Conservation (phyloP, 2,329 filamentous ascomycete species). For the Clonostachys rhizophaga region DNA sequence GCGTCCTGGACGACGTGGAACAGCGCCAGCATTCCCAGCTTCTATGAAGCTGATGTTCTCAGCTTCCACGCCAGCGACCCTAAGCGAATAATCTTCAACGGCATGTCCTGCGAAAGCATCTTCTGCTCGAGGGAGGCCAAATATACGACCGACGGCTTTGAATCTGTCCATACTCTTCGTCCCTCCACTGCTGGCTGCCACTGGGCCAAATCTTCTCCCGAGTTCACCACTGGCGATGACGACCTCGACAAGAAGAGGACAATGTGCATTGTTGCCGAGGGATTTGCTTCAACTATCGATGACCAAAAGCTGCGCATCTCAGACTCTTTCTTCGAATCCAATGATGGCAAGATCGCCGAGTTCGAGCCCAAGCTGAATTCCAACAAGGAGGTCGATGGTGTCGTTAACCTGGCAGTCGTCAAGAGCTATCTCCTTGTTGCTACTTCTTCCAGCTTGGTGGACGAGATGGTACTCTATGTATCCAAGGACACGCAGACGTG, state of each 20-base stretch:
- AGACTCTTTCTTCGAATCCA: conserved; percentile 71
- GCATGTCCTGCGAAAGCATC: conserved; percentile 61
- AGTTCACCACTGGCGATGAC: conserved; percentile 66
- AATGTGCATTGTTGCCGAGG: conserved; percentile 74
- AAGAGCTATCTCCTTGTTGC: conserved; percentile 87
- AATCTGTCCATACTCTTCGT: conserved; percentile 61
- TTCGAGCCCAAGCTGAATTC: conserved; percentile 75
- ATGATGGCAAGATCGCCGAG: conserved; percentile 46
- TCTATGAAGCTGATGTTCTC: conserved; percentile 48
- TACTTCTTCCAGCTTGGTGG: conserved; percentile 71
- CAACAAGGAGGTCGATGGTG: conserved; percentile 69
- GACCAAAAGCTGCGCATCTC: conserved; percentile 78
- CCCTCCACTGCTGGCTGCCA: conserved; percentile 70
- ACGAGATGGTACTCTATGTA: conserved; percentile 89
- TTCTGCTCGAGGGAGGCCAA: conserved; percentile 59
- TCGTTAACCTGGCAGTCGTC: conserved; percentile 76
- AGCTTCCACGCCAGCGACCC: conserved; percentile 80
- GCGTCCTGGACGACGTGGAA: conserved; percentile 75
- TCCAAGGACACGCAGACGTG: conserved; percentile 79
- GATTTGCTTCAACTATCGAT: conserved; percentile 64
- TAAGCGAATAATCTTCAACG: conserved; percentile 81
- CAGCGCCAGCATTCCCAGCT: conserved; percentile 52
- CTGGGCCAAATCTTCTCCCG: conserved; percentile 76
- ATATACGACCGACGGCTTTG: conserved; percentile 87
- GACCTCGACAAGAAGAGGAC: conserved; percentile 66